Base-by-base conservation (phyloP, 1,284 basidiomycete genomes). In the Cryptococcus sp. region DNA sequence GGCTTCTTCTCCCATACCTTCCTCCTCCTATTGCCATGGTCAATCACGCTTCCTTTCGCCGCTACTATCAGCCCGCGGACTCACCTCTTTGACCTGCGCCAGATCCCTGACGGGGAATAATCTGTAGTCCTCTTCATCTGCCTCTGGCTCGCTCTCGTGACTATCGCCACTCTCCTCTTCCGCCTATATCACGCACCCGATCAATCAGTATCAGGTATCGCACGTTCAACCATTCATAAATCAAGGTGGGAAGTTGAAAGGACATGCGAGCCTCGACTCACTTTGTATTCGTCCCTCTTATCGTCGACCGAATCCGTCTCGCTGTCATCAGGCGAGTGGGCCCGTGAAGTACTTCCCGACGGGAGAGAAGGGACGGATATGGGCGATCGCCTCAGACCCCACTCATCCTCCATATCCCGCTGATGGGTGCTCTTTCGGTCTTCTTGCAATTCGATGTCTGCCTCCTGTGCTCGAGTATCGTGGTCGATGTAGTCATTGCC, bases 1-100 rank as follows among this genome's bases (percentile, higher is more conserved):
- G 0, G 85, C 82, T 27, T 80, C 81, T 65, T 88, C 87, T 10
- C 88, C 90, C 87, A 91, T 90, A 39, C 75, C 58, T 25, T 65
- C 47, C 17, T 59, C 45, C 57, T 64, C 38, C 25, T 25, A 25
- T 3, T 7, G 3, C 15, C 25, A 23, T 8, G n/a, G 4, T n/a
- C 22, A 4, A 15, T 42, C 35, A n/a, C 6, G 20, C 58, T 50
- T 57, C 52, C 53, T 11, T 19, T 43, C 49, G 13, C 15, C n/a
- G 35, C 52, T 10, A 16, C 39, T 13, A 15, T 23, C 23, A 16
- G 39, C 17, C 10, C 20, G 15, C 15, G 17, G 23, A 61, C 74
- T 49, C 46, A 66, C 60, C 17, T 80, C 42, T 78, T 75, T 57
- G 20, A 56, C 27, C 10, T 20, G 25, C 35, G 55, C 58, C 15